Evolutionary conservation across 2,329 filamentous ascomycete species (phyloP), one percentile per base, ranked within the genome.

Genomic region (Anisogramma anomala): DNA sequence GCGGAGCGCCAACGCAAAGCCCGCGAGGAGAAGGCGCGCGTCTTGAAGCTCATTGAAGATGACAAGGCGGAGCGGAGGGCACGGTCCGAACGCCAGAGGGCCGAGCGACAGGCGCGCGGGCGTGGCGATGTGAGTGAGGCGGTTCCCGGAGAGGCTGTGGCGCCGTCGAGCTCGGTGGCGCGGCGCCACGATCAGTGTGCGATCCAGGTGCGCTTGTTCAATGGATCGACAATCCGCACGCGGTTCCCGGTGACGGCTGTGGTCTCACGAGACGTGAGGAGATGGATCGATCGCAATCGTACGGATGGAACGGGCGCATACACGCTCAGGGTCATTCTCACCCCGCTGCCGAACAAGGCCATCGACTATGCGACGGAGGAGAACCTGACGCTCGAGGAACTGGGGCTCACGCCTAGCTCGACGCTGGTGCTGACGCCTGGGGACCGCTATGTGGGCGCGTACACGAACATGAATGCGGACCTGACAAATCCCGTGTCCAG

Each of bases 371-470:
- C 74, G 0, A 36, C 45, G 9, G 87, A 95, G 48, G 89, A 95
- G 59, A 69, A 68, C 26, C 67, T 79, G 49, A 68, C 71, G 0
- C 68, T 95, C 0, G 63, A 68, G 11, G 78, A 83, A 4, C 69
- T 94, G 6, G 84, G 79, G 1, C 67, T 94, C 0, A 71, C 77
- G 0, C 87, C 88, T 0, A 87, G 78, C 4, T 83, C 86, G 1
- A 96, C 85, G 0, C 67, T 95, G 3, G 78, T 95, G 8, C 73
- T 95, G 34, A 72, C 89, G 1, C 85, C 85, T 0, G 72, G 86
- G 2, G 67, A 71, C 26, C 62, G 57, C 14, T 65, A 60, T 41
- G 54, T 62, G 0, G 52, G 57, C 1, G 70, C 69, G 0, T 72
- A 70, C 45, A 48, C 33, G 22, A 52, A 51, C 13, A 53, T 48